Conservation (phyloP, 176 grass and related monocot species). For the Hordeum marinum region DNA sequence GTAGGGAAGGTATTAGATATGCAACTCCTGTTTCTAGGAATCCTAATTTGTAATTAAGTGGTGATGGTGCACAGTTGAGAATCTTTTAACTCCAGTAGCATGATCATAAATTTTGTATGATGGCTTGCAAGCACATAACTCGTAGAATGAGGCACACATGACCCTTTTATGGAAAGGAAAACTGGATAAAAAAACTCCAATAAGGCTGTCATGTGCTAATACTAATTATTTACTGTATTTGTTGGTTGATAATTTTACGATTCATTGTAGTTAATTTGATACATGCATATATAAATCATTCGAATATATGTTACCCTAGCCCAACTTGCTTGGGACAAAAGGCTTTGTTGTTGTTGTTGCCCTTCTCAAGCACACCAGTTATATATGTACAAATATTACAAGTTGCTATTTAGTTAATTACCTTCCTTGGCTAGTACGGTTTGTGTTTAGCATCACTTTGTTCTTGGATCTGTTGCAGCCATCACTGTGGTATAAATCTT, state of each 20-base stretch:
- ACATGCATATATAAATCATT: not conserved
- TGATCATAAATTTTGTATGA: not conserved
- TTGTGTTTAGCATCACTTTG: not conserved
- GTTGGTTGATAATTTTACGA: not conserved
- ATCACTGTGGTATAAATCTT: slow-evolving; percentile 44
- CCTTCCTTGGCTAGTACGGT: not conserved
- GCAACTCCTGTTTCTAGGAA: not conserved
- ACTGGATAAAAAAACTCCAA: not conserved
- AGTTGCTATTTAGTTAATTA: not conserved
- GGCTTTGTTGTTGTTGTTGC: too few species aligned
- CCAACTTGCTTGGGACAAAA: too few species aligned
- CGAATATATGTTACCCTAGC: not conserved
- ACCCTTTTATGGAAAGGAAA: not conserved
- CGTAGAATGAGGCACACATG: not conserved
- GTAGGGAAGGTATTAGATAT: not conserved
- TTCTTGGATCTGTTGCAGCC: slow-evolving; percentile 37
- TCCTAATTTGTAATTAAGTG: not conserved
- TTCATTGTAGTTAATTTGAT: not conserved
- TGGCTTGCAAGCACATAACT: not conserved
- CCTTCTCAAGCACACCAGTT: slow-evolving; percentile 4
- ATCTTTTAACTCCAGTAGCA: not conserved
- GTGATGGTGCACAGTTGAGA: not conserved
- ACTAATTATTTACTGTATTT: not conserved
- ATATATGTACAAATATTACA: slow-evolving; percentile 10
- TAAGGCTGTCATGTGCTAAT: not conserved